Percentiles rank a stretch among this genome's conserved stretches.
phyloP scores from a whole-genome alignment of 2,329 filamentous ascomycete species.

The Penicillium rolfsii region DNA sequence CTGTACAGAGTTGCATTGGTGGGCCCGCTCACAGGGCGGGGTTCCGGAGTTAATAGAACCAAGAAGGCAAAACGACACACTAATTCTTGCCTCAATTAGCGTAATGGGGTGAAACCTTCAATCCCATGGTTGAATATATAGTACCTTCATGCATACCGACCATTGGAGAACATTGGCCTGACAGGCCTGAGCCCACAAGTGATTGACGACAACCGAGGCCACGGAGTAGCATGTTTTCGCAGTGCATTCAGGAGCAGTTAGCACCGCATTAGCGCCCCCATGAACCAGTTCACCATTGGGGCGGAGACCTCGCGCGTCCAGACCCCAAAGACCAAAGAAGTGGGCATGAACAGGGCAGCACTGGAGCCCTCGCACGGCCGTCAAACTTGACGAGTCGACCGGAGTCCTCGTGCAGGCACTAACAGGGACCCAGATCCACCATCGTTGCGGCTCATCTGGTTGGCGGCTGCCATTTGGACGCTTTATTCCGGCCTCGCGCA shows the following conservation, averaged over 20 bases:
- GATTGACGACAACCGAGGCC: not conserved
- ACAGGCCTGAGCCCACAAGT: not conserved
- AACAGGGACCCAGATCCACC: not conserved
- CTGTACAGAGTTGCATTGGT: not conserved
- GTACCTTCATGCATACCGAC: not conserved
- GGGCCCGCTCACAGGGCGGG: not conserved
- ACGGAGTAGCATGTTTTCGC: not conserved
- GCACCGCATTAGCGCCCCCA: constrained; percentile 1
- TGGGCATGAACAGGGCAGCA: not conserved
- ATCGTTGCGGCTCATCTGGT: constrained; percentile 11
- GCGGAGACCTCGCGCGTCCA: constrained; percentile 17
- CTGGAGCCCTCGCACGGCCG: constrained; percentile 5
- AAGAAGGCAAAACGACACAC: not conserved
- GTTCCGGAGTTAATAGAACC: not conserved
- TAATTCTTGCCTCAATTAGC: not conserved
- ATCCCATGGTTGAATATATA: not conserved
- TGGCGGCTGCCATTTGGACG: constrained; percentile 2
- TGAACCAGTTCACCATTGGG: not conserved
- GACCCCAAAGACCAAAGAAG: constrained; percentile 13
- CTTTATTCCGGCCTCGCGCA: not conserved
- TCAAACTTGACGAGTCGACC: constrained; percentile 9
- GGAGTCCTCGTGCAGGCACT: not conserved
- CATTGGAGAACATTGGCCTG: not conserved
- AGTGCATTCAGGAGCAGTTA: not conserved
- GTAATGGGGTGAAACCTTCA: not conserved